Evolutionary conservation across 805 yeast species (phyloP), one percentile per base, ranked within the genome.

Genomic region (Sugiyamaella lignohabitans): DNA sequence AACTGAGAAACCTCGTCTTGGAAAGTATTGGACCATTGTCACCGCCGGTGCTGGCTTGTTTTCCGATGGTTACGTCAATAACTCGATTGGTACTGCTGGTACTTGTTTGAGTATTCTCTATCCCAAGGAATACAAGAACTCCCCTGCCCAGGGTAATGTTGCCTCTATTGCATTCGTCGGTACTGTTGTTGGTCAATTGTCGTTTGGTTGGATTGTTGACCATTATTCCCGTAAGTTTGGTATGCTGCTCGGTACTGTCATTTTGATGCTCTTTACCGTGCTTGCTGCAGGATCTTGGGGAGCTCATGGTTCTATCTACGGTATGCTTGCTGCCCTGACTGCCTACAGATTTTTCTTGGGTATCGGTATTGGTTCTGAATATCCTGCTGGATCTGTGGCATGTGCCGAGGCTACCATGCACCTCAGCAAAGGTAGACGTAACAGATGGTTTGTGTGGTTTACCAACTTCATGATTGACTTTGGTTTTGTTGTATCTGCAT

Each of bases 11-110:
- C 17, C 42, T 5, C 46, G 49, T 14, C 23, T 52, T 16, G 55
- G 59, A 42, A 70, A 69, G 54, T 72, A 71, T 53, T 76, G 87
- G 83, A 80, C 93, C 4, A 79, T 85, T 42, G 71, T 84, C 52
- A 81, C 87, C 10, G 81, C 95, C 1, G 97, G 97, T 52, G 93
- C 96, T 0, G 97, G 96, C 46, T 72, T 89, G 40, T 88, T 89
- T 66, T 82, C 94, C 32, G 98, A 91, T 66, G 97, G 97, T 45
- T 89, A 88, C 62, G 83, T 87, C 51, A 88, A 88, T 64, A 87
- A 86, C 50, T 80, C 93, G 45, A 84, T 87, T 48, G 76, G 86
- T 49, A 75, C 93, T 6, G 94, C 83, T 16, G 73, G 82, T 30
- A 79, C 89, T 16, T 80, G 89, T 69, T 71, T 89, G 53, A 63